These are phyloP conservation scores for Paecilomyces sp. DNA, from an alignment of 2,329 filamentous ascomycete genomes.

Conservation along the genomic window DNA sequence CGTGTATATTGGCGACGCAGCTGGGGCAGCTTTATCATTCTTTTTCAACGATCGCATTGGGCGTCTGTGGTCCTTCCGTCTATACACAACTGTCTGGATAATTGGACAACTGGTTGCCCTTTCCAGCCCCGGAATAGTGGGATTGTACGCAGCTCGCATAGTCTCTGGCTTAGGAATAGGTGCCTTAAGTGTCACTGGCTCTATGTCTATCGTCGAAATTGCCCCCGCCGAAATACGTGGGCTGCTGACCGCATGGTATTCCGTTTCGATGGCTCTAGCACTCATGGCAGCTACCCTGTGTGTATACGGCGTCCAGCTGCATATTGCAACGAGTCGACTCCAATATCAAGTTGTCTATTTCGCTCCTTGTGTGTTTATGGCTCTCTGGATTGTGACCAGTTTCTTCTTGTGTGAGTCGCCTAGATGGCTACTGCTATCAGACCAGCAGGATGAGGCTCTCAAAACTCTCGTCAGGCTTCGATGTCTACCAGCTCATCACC, in stretches of 20 bases:
- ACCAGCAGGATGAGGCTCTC: conserved; percentile 19
- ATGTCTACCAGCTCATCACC: conserved; percentile 21
- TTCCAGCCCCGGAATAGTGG: conserved; percentile 11
- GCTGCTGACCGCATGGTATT: conserved; percentile 31
- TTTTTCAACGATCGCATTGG: conserved; percentile 36
- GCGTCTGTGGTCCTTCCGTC: conserved; percentile 31
- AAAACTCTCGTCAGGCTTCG: conserved; percentile 21
- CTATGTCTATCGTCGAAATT: conserved; percentile 35
- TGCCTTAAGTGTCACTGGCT: conserved; percentile 29
- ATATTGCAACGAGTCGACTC: conserved; percentile 20
- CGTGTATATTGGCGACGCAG: conserved; percentile 24
- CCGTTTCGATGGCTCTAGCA: conserved; percentile 28
- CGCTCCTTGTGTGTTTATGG: conserved; percentile 21
- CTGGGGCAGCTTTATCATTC: conserved; percentile 27
- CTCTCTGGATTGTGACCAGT: conserved; percentile 15
- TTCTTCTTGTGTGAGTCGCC: conserved; percentile 28
- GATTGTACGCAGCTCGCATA: conserved; percentile 30
- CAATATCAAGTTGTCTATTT: conserved; percentile 29
- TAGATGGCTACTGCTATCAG: conserved; percentile 25
- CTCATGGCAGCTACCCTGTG: conserved; percentile 25
- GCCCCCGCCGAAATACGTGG: conserved; percentile 34
- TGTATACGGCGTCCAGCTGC: conserved; percentile 27
- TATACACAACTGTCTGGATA: conserved; percentile 26
- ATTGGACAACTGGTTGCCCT: conserved; percentile 16
- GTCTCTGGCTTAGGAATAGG: conserved; percentile 34